phyloP scores from a whole-genome alignment of 2,329 filamentous ascomycete species.

The Scedosporium boydii region DNA sequence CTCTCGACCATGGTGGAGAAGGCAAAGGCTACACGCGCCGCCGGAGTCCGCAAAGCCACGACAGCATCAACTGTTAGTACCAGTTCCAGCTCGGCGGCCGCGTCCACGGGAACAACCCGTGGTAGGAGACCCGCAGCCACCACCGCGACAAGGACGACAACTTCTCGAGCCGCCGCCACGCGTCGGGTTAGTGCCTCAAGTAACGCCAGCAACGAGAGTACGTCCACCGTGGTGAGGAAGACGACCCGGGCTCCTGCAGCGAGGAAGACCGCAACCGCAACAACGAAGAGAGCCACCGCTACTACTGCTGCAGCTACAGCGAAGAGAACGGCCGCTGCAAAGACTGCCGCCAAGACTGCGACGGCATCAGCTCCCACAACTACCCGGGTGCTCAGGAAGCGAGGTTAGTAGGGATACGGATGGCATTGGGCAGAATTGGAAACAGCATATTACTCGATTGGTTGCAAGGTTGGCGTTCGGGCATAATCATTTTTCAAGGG shows the following conservation, averaged over 20 bases:
- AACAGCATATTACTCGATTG: neutral
- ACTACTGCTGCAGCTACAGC: slow-evolving; percentile 23
- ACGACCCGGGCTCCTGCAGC: slow-evolving; percentile 18
- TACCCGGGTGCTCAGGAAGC: slow-evolving; percentile 46
- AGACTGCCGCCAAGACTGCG: slow-evolving; percentile 28
- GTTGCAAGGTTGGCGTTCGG: neutral
- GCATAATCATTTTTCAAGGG: neutral
- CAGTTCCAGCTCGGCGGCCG: slow-evolving; percentile 20
- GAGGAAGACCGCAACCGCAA: slow-evolving; percentile 23
- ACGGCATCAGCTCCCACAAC: slow-evolving; percentile 32
- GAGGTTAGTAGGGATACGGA: slow-evolving; percentile 18
- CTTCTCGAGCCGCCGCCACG: slow-evolving; percentile 15
- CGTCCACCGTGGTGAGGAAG: slow-evolving; percentile 55
- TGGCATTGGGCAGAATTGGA: neutral
- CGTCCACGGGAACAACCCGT: neutral
- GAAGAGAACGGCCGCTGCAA: slow-evolving; percentile 29
- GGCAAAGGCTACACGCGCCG: slow-evolving; percentile 44
- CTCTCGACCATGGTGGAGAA: slow-evolving; percentile 51
- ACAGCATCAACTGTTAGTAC: slow-evolving; percentile 33
- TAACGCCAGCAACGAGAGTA: slow-evolving; percentile 54
- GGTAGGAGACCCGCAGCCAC: slow-evolving; percentile 16
- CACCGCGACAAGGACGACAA: slow-evolving; percentile 24
- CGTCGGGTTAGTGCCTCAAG: slow-evolving; percentile 47
- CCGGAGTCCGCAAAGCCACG: slow-evolving; percentile 35
- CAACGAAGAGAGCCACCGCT: slow-evolving; percentile 40